A percentile compares a stretch with the other conserved stretches of the same genome.
Conservation (phyloP, 805 yeast genomes). For the Kuraishia ogatae region DNA sequence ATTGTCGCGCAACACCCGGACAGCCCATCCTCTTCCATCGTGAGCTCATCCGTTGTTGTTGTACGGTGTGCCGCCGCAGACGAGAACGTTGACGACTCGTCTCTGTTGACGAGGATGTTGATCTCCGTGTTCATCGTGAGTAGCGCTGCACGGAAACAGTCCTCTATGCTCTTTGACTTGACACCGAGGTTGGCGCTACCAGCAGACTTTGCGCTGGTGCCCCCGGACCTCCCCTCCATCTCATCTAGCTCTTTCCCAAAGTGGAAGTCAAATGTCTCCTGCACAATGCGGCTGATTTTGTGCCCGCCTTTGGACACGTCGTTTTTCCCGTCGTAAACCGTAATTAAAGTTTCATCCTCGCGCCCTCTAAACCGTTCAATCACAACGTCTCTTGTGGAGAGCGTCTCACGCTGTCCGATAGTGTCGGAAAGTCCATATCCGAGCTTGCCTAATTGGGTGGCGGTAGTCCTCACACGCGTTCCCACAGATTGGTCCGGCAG, state of each 20-base stretch:
- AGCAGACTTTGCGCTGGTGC: not conserved
- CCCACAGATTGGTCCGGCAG: constrained; percentile 84
- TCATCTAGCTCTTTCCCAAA: constrained; percentile 58
- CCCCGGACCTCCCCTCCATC: constrained; percentile 5
- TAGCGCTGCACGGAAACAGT: constrained; percentile 79
- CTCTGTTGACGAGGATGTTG: constrained; percentile 47
- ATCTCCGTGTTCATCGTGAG: constrained; percentile 74
- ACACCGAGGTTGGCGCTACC: constrained; percentile 11
- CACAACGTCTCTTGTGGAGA: constrained; percentile 77
- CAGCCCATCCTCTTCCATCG: constrained; percentile 55
- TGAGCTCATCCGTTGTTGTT: constrained; percentile 40
- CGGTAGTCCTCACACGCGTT: constrained; percentile 84
- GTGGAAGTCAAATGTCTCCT: constrained; percentile 57
- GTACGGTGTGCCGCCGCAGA: constrained; percentile 45
- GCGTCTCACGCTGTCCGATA: constrained; percentile 55
- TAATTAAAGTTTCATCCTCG: constrained; percentile 71
- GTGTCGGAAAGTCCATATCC: constrained; percentile 91
- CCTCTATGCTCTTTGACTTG: constrained; percentile 43
- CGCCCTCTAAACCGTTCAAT: constrained; percentile 82
- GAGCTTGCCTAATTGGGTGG: constrained; percentile 65
- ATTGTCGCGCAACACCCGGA: constrained; percentile 86
- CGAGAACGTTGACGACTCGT: constrained; percentile 30
- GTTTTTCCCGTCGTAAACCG: constrained; percentile 78
- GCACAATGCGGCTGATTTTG: constrained; percentile 62
- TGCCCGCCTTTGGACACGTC: constrained; percentile 50